A percentile compares a stretch with the other conserved stretches of the same genome.
Evolutionary conservation across 2,329 filamentous ascomycete species (phyloP).

Genomic region (Phialophora tarda): DNA sequence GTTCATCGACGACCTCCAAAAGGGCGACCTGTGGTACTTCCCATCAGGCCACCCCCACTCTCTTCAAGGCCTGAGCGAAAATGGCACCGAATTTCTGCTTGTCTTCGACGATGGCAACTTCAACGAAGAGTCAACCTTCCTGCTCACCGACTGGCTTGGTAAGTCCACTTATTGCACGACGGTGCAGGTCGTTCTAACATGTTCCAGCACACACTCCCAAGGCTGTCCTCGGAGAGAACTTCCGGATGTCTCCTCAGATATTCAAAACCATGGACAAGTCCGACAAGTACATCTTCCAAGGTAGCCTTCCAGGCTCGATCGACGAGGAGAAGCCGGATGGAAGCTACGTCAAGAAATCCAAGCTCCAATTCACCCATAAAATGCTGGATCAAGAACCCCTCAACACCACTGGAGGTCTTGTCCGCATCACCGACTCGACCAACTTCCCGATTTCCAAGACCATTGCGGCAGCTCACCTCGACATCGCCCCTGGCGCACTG

Average conservation of each 20-base stretch:
- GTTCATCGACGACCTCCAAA: conserved; percentile 76
- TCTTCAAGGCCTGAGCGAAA: conserved; percentile 70
- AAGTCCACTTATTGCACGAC: conserved; percentile 38
- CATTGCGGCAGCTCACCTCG: conserved; percentile 73
- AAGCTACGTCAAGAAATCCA: conserved; percentile 68
- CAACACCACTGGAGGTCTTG: conserved; percentile 69
- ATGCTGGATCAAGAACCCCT: conserved; percentile 73
- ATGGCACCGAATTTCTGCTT: conserved; percentile 69
- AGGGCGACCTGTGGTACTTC: conserved; percentile 83
- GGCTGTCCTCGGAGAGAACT: conserved; percentile 75
- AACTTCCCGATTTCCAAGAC: conserved; percentile 77
- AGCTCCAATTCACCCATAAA: conserved; percentile 71
- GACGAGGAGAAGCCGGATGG: conserved; percentile 66
- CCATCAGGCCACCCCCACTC: conserved; percentile 78
- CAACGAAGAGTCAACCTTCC: conserved; percentile 71
- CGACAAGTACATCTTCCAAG: conserved; percentile 80
- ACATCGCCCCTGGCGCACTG: conserved; percentile 72
- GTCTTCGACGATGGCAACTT: conserved; percentile 67
- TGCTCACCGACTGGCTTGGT: conserved; percentile 72
- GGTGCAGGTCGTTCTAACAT: conserved; percentile 3
- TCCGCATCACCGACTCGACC: conserved; percentile 75
- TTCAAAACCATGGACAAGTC: conserved; percentile 69
- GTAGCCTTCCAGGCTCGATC: conserved; percentile 67
- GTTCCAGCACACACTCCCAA: conserved; percentile 69
- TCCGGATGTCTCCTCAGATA: conserved; percentile 71